These are phyloP conservation scores for Diaporthe ampelina DNA, from an alignment of 2,329 filamentous ascomycete genomes.

Conservation along the genomic window DNA sequence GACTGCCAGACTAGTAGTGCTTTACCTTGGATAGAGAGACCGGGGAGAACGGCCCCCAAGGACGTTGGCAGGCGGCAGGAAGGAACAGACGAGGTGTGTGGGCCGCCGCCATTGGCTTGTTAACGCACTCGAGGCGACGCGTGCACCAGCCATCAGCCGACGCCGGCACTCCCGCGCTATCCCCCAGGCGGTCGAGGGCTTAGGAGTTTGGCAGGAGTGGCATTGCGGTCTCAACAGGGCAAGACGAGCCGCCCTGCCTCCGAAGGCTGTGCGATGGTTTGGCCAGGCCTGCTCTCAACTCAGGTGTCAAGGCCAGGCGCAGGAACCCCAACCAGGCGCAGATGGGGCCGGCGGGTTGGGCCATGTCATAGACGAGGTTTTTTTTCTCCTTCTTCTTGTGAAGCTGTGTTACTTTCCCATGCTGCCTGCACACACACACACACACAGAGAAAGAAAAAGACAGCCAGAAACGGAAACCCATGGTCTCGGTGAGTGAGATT, in stretches of 20 bases:
- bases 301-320: slow-evolving; percentile 5
- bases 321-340: slow-evolving; percentile 1
- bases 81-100: not conserved
- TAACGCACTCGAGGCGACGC: slow-evolving; percentile 12
- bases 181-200: not conserved
- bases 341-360: not conserved
- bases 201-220: slow-evolving; percentile 12
- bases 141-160: not conserved
- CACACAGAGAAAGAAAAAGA: not conserved
- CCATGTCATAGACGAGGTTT: not conserved
- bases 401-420: not conserved
- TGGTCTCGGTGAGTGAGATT: not conserved
- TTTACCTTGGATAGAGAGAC: no score
- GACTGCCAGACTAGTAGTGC: not conserved
- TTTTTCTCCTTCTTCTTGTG: not conserved
- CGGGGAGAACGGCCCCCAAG: not conserved
- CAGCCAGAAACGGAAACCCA: not conserved
- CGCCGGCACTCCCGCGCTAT: slow-evolving; percentile 22
- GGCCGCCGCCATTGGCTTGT: slow-evolving; percentile 5
- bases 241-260: not conserved
- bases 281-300: not conserved
- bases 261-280: not conserved
- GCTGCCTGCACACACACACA: not conserved
- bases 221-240: slow-evolving; percentile 16
- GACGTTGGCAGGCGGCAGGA: slow-evolving; percentile 5